phyloP scores from a whole-genome alignment of 768 basidiomycete genomes.

The Amanita fuliginea region DNA sequence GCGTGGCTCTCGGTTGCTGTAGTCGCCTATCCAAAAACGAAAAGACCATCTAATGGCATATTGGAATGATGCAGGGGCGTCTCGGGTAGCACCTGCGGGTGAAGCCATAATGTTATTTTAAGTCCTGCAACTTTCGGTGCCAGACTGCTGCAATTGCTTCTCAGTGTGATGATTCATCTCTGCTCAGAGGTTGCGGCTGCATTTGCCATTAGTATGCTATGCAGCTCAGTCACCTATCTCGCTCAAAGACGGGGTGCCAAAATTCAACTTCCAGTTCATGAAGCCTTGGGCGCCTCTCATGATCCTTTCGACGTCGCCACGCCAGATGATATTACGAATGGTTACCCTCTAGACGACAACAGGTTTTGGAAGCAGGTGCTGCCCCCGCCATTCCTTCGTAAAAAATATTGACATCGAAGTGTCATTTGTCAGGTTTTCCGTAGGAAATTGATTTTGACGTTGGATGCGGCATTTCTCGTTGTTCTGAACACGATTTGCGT shows the following conservation, averaged over 20 bases:
- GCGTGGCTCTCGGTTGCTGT: too few species aligned
- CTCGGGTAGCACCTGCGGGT: too few species aligned
- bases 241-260: conserved; percentile 33
- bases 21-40: too few species aligned
- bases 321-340: conserved; percentile 61
- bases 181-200: conserved; percentile 43
- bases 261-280: conserved; percentile 33
- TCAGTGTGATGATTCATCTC: conserved; percentile 53
- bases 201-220: conserved; percentile 30
- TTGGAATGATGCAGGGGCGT: too few species aligned
- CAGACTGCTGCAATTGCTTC: too few species aligned
- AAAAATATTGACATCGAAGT: not conserved
- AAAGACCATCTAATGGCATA: too few species aligned
- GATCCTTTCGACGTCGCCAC: conserved; percentile 64
- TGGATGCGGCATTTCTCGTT: conserved; percentile 30
- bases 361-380: conserved; percentile 49
- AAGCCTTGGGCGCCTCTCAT: conserved; percentile 40
- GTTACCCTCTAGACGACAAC: conserved; percentile 50
- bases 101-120: too few species aligned
- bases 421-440: conserved; percentile 37
- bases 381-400: not conserved
- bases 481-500: conserved; percentile 41
- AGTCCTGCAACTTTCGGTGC: too few species aligned
- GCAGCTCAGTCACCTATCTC: conserved; percentile 33
- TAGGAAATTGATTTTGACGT: conserved; percentile 41